A percentile compares a stretch with the other conserved stretches of the same genome.
These are phyloP conservation scores for Metschnikowia kofuensis DNA, from an alignment of 805 yeast genomes.

Conservation along the genomic window DNA sequence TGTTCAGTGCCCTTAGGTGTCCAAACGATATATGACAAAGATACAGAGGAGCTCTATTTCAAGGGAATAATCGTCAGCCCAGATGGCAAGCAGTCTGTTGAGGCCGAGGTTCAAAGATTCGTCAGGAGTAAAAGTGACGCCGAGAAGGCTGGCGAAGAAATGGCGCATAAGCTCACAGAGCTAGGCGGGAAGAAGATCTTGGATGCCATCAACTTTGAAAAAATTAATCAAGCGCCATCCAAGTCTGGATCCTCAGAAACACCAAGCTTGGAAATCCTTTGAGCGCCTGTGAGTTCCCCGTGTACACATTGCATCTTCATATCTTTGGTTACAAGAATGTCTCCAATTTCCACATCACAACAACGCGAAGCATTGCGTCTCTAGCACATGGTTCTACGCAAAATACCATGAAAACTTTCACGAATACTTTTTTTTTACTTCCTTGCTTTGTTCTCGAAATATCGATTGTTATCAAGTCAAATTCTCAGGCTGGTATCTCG, in stretches of 20 bases:
- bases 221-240: conserved; percentile 44
- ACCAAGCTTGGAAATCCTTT: neutral
- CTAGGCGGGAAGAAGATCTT: conserved; percentile 83
- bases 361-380: too few species aligned
- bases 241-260: neutral
- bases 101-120: conserved; percentile 41
- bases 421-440: too few species aligned
- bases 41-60: conserved; percentile 46
- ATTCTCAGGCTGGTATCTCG: neutral
- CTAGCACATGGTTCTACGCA: too few species aligned
- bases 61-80: conserved; percentile 79
- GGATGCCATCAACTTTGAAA: conserved; percentile 73
- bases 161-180: conserved; percentile 65
- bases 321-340: neutral
- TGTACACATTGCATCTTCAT: conserved; percentile 4
- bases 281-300: neutral
- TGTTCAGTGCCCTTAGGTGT: conserved; percentile 98
- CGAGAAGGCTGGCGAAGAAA: conserved; percentile 59
- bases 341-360: too few species aligned
- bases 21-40: conserved; percentile 49
- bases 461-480: neutral
- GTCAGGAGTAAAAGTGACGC: conserved; percentile 59
- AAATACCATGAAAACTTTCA: too few species aligned
- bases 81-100: conserved; percentile 73
- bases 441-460: neutral